phyloP scores from a whole-genome alignment of 1,284 basidiomycete species.

The Microbotryomycetes sp. region DNA sequence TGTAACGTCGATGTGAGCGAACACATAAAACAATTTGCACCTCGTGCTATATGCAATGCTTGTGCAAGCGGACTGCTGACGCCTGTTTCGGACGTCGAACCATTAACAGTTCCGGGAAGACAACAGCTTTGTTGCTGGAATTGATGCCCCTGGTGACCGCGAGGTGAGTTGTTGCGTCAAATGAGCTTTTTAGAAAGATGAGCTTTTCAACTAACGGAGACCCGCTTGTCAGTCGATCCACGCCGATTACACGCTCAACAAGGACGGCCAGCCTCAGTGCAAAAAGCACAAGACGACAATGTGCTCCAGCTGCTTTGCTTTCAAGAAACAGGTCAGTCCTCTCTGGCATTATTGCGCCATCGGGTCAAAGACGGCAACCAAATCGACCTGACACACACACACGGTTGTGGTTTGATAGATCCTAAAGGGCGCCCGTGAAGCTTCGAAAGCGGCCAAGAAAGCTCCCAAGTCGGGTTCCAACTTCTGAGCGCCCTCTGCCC shows the following conservation, averaged over 20 bases:
- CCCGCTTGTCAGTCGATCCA: background rate
- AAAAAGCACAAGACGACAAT: slow-evolving; percentile 22
- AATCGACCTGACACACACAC: too few relatives aligned
- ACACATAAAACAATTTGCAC: too few relatives aligned
- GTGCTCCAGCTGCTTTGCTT: slow-evolving; percentile 11
- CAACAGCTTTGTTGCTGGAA: background rate
- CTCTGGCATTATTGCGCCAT: background rate
- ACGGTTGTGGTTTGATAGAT: background rate
- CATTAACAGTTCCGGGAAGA: background rate
- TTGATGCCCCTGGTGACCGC: background rate
- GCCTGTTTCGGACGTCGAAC: too few relatives aligned
- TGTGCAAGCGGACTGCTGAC: too few relatives aligned
- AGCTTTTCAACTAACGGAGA: background rate
- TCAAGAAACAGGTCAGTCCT: background rate
- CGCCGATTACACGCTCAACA: background rate
- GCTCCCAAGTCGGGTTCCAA: background rate
- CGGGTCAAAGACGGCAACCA: background rate
- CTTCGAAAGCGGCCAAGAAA: background rate
- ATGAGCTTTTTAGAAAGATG: too few relatives aligned
- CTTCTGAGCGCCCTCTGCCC: too few relatives aligned
- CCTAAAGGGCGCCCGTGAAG: background rate
- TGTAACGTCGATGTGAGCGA: slow-evolving; percentile 14
- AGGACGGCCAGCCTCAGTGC: slow-evolving; percentile 21
- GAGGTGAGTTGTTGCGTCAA: background rate
- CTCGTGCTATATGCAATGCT: too few relatives aligned